Base-by-base conservation (phyloP, 2,329 filamentous ascomycete species). In the Cercospora janseana region DNA sequence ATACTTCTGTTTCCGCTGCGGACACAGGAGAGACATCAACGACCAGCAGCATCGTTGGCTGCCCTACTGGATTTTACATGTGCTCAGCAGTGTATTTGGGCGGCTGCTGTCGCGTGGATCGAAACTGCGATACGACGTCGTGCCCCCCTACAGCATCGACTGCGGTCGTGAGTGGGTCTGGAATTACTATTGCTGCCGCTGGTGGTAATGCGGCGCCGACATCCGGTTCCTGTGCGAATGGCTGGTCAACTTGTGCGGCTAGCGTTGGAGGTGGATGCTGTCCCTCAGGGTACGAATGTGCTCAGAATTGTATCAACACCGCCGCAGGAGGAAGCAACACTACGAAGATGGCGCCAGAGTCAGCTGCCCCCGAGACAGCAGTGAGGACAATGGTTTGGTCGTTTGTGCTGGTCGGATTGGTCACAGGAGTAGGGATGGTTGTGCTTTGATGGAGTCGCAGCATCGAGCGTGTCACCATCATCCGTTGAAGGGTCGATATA, bases 21-120 rank as follows among this genome's bases (percentile, higher is more conserved):
- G 48, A 49, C 12, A 55, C 43, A 9, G 35, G 28, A 15, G 34
- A 47, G 20, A 70, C 69, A 1, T 69, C 70, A 21, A 67, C 74
- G 9, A 65, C 73, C 60, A 24, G 63, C 53, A 37, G 26, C 45
- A 57, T 44, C 26, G 62, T 67, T 6, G 63, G 78, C 60, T 97
- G 92, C 61, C 92, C 92, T 0, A 91, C 85, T 0, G 91, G 91
- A 2, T 97, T 91, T 75, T 97, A 97, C 69, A 85, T 88, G 43
- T 97, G 92, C 69, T 81, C 85, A 2, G 92, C 92, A 2, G 83
- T 83, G 52, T 88, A 91, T 52, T 74, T 79, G 2, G 89, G 87
- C 10, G 89, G 89, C 15, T 97, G 92, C 73, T 97, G 92, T 71
- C 86, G 87, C 50, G 90, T 88, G 0, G 91, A 89, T 2, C 82